Percentiles rank a stretch among this genome's conserved stretches.
These are phyloP conservation scores for Triticum aestivum DNA, from an alignment of 176 grass and related monocot species.

Conservation along the genomic window DNA sequence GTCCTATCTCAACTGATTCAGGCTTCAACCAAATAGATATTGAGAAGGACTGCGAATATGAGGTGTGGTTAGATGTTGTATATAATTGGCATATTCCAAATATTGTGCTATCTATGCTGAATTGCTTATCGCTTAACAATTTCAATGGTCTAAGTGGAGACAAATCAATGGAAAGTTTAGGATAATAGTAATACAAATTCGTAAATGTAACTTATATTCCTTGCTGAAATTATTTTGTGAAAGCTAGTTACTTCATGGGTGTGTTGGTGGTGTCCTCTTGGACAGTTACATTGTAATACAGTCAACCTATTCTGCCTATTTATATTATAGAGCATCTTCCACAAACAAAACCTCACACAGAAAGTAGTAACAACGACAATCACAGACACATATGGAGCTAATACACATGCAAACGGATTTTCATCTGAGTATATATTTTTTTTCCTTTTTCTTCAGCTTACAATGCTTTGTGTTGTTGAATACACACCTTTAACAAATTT, in stretches of 20 bases:
- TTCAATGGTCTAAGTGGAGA: background rate
- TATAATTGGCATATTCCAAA: background rate
- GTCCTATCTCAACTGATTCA: background rate
- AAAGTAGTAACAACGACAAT: background rate
- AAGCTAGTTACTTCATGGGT: background rate
- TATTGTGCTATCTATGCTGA: background rate
- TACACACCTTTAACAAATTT: background rate
- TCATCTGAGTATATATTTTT: background rate
- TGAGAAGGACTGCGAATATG: slow-evolving; percentile 39
- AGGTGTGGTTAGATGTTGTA: slow-evolving; percentile 41
- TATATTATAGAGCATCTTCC: background rate
- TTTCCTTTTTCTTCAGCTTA: background rate
- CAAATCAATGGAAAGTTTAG: background rate
- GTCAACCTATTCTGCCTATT: background rate
- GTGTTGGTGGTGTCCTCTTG: background rate
- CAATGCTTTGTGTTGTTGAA: background rate
- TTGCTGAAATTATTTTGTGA: background rate
- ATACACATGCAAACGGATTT: background rate
- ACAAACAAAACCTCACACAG: slow-evolving; percentile 16
- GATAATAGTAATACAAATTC: background rate
- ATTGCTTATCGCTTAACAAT: background rate
- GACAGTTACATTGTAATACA: background rate
- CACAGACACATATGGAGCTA: background rate
- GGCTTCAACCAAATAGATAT: slow-evolving; percentile 16
- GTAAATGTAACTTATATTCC: background rate